Percentiles rank a stretch among this genome's conserved stretches.
phyloP scores from a whole-genome alignment of 2,329 filamentous ascomycete genomes.

The Penicillium sp. region DNA sequence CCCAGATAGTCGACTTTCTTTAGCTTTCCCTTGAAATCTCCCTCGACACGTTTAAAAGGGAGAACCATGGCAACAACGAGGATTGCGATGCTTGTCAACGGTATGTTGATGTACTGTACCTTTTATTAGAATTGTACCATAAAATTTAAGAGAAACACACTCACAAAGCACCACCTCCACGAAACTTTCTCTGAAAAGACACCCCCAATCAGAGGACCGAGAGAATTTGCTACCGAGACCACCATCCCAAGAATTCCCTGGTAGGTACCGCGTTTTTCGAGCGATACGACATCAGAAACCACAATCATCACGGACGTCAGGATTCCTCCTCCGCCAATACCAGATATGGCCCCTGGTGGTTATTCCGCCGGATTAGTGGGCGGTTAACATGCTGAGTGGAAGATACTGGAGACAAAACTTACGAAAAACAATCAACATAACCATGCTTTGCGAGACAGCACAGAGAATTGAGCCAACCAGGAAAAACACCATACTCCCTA shows the following conservation, averaged over 20 bases:
- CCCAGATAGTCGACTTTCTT: background rate
- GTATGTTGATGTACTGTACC: background rate
- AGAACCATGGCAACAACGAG: background rate
- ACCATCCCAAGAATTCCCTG: slow-evolving; percentile 41
- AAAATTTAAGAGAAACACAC: background rate
- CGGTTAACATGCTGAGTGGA: too few relatives aligned
- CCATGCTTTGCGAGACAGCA: slow-evolving; percentile 44
- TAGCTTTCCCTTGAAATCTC: background rate
- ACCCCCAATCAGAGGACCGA: slow-evolving; percentile 43
- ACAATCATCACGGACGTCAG: slow-evolving; percentile 47
- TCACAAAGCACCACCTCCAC: slow-evolving; percentile 51
- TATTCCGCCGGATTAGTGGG: background rate
- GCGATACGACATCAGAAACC: slow-evolving; percentile 48
- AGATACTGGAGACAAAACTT: slow-evolving; percentile 22
- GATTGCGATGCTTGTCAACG: background rate
- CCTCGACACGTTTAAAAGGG: background rate
- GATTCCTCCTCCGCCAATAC: slow-evolving; percentile 47
- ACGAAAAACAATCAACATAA: slow-evolving; percentile 46
- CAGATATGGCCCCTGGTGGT: slow-evolving; percentile 45
- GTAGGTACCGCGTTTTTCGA: slow-evolving; percentile 41
- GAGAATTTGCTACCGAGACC: slow-evolving; percentile 48
- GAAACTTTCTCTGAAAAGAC: slow-evolving; percentile 16
- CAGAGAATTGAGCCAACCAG: slow-evolving; percentile 50
- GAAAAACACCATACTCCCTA: slow-evolving; percentile 49
- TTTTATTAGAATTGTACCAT: too few relatives aligned